These are phyloP conservation scores for Jacaranda mimosifolia DNA, from an alignment of 257 asterid genomes.

Conservation along the genomic window DNA sequence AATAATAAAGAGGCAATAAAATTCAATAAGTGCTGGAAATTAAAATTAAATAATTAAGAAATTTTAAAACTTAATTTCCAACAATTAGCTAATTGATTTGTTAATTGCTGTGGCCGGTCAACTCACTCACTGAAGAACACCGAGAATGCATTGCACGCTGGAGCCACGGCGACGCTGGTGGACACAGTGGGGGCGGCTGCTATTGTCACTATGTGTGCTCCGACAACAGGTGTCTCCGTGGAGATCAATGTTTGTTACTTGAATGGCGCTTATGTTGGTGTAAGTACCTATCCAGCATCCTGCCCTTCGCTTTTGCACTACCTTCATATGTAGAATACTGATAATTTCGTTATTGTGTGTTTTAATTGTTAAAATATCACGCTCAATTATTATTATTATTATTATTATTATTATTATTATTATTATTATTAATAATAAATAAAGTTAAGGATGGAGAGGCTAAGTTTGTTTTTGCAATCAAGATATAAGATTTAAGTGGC, in stretches of 20 bases:
- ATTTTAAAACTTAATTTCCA: too few relatives aligned
- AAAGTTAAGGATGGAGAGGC: too few relatives aligned
- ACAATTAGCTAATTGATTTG: background rate
- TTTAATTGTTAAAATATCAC: too few relatives aligned
- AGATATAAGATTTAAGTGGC: too few relatives aligned
- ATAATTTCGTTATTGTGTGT: too few relatives aligned
- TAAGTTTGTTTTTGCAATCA: too few relatives aligned
- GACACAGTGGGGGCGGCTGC: slow-evolving; percentile 77
- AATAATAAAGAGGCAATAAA: too few relatives aligned
- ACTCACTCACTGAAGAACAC: slow-evolving; percentile 47
- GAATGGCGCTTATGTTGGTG: slow-evolving; percentile 70
- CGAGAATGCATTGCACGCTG: slow-evolving; percentile 79
- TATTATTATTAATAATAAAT: too few relatives aligned
- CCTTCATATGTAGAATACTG: background rate
- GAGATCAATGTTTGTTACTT: slow-evolving; percentile 77
- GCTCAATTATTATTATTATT: too few relatives aligned
- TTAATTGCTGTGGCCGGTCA: slow-evolving; percentile 25
- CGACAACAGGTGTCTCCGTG: slow-evolving; percentile 70
- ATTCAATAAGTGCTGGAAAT: too few relatives aligned
- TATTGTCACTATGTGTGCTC: slow-evolving; percentile 61
- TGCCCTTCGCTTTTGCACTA: background rate
- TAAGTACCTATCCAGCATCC: slow-evolving; percentile 35
- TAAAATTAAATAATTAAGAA: too few relatives aligned
- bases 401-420: too few relatives aligned
- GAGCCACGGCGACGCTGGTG: slow-evolving; percentile 82